A percentile compares a stretch with the other conserved stretches of the same genome.
Conservation (phyloP, 176 grass and related monocot genomes). For the Pontederia paniculata region DNA sequence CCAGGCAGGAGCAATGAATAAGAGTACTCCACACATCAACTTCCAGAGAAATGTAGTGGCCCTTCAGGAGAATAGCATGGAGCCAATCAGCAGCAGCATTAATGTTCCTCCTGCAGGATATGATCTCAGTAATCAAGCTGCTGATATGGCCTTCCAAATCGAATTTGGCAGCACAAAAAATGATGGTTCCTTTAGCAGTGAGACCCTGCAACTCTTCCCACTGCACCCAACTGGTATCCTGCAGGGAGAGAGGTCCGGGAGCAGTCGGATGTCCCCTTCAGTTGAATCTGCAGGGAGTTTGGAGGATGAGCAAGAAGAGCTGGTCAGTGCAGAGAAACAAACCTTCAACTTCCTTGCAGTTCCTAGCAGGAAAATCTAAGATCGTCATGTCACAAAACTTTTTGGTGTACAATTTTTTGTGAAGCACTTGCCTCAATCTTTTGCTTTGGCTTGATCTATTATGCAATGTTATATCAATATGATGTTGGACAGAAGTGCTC, state of each 20-base stretch:
- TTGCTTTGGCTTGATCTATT: too few species aligned
- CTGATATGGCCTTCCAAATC: too few species aligned
- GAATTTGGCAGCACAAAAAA: not conserved
- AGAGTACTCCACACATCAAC: not conserved
- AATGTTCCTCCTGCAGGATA: not conserved
- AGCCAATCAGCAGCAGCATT: not conserved
- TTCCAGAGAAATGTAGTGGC: not conserved
- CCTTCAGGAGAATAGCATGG: not conserved
- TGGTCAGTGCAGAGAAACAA: not conserved
- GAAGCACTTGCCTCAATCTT: too few species aligned
- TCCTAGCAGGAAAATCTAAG: constrained; percentile 3
- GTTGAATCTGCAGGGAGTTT: not conserved
- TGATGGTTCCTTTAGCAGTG: not conserved
- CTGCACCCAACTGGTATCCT: constrained; percentile 26
- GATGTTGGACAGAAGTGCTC: too few species aligned
- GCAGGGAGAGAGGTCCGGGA: not conserved
- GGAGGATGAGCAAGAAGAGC: not conserved
- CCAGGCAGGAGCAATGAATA: not conserved
- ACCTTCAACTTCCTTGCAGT: constrained; percentile 34
- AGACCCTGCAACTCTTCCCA: constrained; percentile 50
- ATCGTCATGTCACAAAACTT: too few species aligned
- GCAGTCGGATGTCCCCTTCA: not conserved
- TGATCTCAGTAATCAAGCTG: not conserved
- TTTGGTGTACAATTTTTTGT: too few species aligned
- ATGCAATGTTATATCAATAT: too few species aligned